These are phyloP conservation scores for Melaleuca quinquenervia DNA, from an alignment of 345 rosid genomes.

Conservation along the genomic window DNA sequence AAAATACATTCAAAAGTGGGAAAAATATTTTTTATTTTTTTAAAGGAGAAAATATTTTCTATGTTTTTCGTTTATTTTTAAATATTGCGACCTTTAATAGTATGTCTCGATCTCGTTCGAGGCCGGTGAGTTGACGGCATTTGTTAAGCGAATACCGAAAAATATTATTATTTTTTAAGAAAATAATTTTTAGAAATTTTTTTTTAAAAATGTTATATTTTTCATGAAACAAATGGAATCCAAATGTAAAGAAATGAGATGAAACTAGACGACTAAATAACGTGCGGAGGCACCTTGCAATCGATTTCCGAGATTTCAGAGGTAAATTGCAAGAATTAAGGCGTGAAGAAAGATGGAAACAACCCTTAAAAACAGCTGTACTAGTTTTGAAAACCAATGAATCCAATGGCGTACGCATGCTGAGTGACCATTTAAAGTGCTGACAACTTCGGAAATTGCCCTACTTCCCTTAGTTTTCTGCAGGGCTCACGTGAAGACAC, in stretches of 20 bases:
- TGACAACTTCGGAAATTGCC: background rate
- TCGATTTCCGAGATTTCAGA: background rate
- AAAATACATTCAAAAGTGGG: no score
- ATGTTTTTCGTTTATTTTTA: no score
- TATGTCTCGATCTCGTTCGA: no score
- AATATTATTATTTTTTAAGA: no score
- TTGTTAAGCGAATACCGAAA: no score
- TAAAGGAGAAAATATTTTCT: no score
- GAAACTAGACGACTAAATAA: background rate
- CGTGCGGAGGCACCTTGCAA: background rate
- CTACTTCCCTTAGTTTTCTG: background rate
- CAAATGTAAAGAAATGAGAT: background rate
- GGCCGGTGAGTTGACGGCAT: no score
- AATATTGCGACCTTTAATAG: no score
- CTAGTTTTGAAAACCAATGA: background rate
- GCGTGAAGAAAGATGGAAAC: background rate
- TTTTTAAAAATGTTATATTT: no score
- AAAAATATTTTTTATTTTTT: no score
- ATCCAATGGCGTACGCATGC: background rate
- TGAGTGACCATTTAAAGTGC: background rate
- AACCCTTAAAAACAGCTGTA: background rate
- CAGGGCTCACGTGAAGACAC: background rate
- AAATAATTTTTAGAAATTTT: no score
- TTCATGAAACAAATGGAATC: no score
- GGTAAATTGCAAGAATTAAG: background rate